phyloP scores from a whole-genome alignment of 768 basidiomycete genomes.

The Daedaleopsis sinensis region DNA sequence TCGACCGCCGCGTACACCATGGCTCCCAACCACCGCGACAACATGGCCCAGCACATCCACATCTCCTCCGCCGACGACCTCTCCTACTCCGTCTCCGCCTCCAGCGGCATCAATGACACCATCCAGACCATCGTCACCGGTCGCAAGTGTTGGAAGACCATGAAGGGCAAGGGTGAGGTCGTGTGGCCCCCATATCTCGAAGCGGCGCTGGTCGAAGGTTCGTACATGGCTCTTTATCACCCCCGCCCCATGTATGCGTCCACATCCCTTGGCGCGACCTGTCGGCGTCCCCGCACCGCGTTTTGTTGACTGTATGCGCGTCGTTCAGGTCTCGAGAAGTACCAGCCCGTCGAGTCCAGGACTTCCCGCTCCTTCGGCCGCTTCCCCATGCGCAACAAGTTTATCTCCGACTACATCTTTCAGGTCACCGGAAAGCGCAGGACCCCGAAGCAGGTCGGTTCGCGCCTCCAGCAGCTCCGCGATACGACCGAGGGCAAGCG shows the following conservation, averaged over 20 bases:
- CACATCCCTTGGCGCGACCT: neutral
- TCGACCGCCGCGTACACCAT: constrained; percentile 13
- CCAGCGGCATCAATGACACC: constrained; percentile 30
- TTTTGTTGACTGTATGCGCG: constrained; percentile 1
- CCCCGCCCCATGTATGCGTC: neutral
- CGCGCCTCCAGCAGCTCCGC: constrained; percentile 77
- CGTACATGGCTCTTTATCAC: neutral
- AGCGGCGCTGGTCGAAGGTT: constrained; percentile 77
- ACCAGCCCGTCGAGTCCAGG: constrained; percentile 33
- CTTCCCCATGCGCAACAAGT: constrained; percentile 37
- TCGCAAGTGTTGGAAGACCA: constrained; percentile 65
- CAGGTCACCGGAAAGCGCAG: constrained; percentile 69
- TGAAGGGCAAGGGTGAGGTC: constrained; percentile 70
- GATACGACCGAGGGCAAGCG: constrained; percentile 76
- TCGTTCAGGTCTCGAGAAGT: constrained; percentile 30
- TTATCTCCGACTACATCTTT: constrained; percentile 64
- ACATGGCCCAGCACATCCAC: constrained; percentile 29
- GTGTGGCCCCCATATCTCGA: constrained; percentile 86
- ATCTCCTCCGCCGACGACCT: constrained; percentile 34
- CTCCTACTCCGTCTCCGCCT: constrained; percentile 29
- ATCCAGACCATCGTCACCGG: constrained; percentile 36
- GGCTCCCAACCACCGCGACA: constrained; percentile 23
- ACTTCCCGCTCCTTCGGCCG: constrained; percentile 31
- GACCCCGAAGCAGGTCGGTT: constrained; percentile 80
- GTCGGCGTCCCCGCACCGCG: neutral